These are phyloP conservation scores for Cutaneotrichosporon arboriforme DNA, from an alignment of 1,284 basidiomycete species.

Conservation along the genomic window DNA sequence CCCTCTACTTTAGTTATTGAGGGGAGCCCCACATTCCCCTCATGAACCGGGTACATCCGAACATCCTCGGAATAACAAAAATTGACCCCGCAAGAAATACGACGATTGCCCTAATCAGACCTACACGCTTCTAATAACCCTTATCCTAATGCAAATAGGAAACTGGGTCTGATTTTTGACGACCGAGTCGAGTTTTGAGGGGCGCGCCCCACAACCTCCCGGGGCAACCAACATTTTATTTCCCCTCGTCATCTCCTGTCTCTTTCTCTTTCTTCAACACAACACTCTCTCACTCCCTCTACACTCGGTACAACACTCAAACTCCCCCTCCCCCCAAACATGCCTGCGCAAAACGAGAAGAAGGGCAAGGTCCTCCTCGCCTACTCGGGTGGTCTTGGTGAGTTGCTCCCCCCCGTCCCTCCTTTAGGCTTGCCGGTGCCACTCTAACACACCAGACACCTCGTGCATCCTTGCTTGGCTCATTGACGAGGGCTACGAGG, in stretches of 20 bases:
- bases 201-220: too few relatives aligned
- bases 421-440: too few relatives aligned
- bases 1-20: not conserved
- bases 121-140: too few relatives aligned
- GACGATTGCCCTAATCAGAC: too few relatives aligned
- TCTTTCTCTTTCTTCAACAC: not conserved
- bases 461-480: constrained; percentile 96
- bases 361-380: constrained; percentile 56
- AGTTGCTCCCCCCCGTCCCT: constrained; percentile 43
- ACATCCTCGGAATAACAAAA: too few relatives aligned
- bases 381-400: constrained; percentile 96
- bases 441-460: constrained; percentile 59
- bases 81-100: too few relatives aligned
- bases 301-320: not conserved
- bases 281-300: not conserved
- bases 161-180: too few relatives aligned
- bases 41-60: too few relatives aligned
- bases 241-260: too few relatives aligned
- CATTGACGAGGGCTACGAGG: constrained; percentile 96
- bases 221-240: too few relatives aligned
- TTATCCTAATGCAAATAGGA: too few relatives aligned
- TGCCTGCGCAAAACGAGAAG: constrained; percentile 35
- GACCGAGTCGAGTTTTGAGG: too few relatives aligned
- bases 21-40: not conserved
- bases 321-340: constrained; percentile 3